phyloP scores from a whole-genome alignment of 495 filamentous ascomycete genomes.

The Friedmanniomyces simplex region DNA sequence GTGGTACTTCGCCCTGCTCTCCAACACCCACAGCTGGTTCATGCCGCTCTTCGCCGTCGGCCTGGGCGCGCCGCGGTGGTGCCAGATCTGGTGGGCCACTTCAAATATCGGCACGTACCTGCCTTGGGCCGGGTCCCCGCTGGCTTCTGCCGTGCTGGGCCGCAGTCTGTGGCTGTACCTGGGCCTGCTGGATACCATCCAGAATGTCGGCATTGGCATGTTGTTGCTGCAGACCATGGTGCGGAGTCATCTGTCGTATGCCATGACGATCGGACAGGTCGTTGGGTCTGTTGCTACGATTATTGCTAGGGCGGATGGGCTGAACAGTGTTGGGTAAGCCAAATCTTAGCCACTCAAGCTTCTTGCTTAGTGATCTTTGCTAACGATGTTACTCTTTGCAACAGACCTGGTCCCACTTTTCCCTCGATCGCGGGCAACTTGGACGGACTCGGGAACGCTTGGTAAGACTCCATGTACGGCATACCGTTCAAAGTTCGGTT shows the following conservation, averaged over 20 bases:
- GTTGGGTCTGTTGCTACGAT: slow-evolving; percentile 48
- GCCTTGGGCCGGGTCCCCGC: slow-evolving; percentile 45
- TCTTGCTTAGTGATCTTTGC: too few relatives aligned
- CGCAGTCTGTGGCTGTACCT: slow-evolving; percentile 56
- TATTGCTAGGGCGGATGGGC: slow-evolving; percentile 46
- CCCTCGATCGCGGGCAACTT: slow-evolving; percentile 42
- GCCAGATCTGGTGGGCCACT: slow-evolving; percentile 54
- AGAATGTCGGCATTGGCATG: slow-evolving; percentile 55
- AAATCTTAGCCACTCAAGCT: too few relatives aligned
- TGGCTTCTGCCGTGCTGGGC: slow-evolving; percentile 42
- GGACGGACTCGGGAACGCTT: slow-evolving; percentile 43
- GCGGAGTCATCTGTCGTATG: slow-evolving; percentile 47
- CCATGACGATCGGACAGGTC: slow-evolving; percentile 48
- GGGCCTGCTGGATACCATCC: slow-evolving; percentile 51
- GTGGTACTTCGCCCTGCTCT: slow-evolving; percentile 38
- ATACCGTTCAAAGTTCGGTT: not conserved
- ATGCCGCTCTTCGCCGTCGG: slow-evolving; percentile 57
- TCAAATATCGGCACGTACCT: slow-evolving; percentile 48
- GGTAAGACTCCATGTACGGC: slow-evolving; percentile 8
- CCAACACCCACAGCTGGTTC: slow-evolving; percentile 51
- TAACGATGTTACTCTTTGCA: too few relatives aligned
- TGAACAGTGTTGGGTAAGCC: slow-evolving; percentile 40
- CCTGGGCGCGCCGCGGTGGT: slow-evolving; percentile 53
- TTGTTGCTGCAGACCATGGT: slow-evolving; percentile 53
- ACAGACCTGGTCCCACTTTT: slow-evolving; percentile 49